Base-by-base conservation (phyloP, 805 yeast genomes). In the Groenewaldozyma tartarivorans region DNA sequence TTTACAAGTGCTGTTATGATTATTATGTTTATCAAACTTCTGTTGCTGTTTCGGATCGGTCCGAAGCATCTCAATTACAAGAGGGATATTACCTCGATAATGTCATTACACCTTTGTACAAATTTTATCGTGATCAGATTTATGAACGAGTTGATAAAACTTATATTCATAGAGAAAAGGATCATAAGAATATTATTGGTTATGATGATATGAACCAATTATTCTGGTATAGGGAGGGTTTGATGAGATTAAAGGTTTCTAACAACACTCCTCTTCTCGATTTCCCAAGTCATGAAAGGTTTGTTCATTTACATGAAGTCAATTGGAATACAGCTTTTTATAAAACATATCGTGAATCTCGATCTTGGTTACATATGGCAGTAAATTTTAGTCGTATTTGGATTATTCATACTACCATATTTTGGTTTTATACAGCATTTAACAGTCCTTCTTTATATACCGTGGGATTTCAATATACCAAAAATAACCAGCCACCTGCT, bases 301-400 rank as follows among this genome's bases (percentile, higher is more conserved):
- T 75, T 49, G 44, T 64, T 5, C 55, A 63, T 29, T 61, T 86
- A 24, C 66, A 68, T 42, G 66, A 72, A 17, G 72, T 83, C 2
- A 58, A 68, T 1, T 86, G 96, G 96, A 52, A 63, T 2, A 71
- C 68, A 42, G 79, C 76, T 0, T 79, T 85, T 49, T 70, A 69
- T 48, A 86, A 86, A 59, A 84, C 95, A 1, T 86, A 77, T 56
- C 57, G 80, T 58, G 99, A 92, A 70, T 76, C 81, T 42, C 79
- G 99, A 68, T 83, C 98, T 32, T 94, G 98, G 98, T 77, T 92
- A 64, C 99, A 92, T 68, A 63, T 90, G 65, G 66, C 88, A 38
- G 84, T 94, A 54, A 90, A 92, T 65, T 92, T 90, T 71, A 90
- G 87, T 71, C 90, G 99, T 76, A 87, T 92, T 57, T 94, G 97